A percentile compares a stretch with the other conserved stretches of the same genome.
Evolutionary conservation across 192 early-diverging fungal genomes (phyloP).

Genomic region (Coemansia sp.): DNA sequence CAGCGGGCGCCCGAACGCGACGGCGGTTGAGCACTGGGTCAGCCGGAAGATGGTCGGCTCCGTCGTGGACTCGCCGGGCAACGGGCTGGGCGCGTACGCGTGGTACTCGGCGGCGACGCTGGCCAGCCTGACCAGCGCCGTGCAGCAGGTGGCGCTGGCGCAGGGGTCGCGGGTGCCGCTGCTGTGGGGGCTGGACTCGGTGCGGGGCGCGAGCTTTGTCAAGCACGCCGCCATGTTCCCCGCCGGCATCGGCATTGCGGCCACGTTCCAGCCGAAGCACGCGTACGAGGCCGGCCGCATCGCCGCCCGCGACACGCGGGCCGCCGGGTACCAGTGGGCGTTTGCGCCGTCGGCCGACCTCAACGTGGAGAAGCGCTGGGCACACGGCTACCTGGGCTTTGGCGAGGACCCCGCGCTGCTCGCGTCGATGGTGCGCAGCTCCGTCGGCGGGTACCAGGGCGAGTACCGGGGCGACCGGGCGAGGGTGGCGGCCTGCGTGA

Average conservation of each 20-base stretch:
- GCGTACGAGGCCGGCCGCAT: conserved; percentile 59
- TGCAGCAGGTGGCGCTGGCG: conserved; percentile 56
- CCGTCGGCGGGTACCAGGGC: conserved; percentile 61
- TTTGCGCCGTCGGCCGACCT: conserved; percentile 59
- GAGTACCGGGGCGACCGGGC: conserved; percentile 62
- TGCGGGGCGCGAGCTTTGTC: conserved; percentile 58
- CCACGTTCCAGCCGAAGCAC: conserved; percentile 56
- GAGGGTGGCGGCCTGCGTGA: conserved; percentile 61
- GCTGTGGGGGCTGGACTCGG: conserved; percentile 59
- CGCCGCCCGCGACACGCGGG: conserved; percentile 60
- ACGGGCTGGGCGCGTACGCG: conserved; percentile 42
- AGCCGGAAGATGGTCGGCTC: conserved; percentile 55
- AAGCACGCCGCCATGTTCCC: conserved; percentile 61
- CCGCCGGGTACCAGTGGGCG: conserved; percentile 57
- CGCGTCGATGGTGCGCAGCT: conserved; percentile 49
- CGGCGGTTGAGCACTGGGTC: conserved; percentile 55
- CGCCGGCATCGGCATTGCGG: conserved; percentile 55
- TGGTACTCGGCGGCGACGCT: conserved; percentile 51
- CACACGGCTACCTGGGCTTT: conserved; percentile 41
- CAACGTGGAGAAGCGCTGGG: conserved; percentile 54
- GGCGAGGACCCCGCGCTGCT: conserved; percentile 59
- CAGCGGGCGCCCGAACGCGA: conserved; percentile 51
- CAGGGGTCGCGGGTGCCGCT: conserved; percentile 55
- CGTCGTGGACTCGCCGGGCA: conserved; percentile 56
- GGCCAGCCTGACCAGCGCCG: conserved; percentile 48